These are phyloP conservation scores for Aspergillus pseudonomiae DNA, from an alignment of 2,329 filamentous ascomycete species.

Conservation along the genomic window DNA sequence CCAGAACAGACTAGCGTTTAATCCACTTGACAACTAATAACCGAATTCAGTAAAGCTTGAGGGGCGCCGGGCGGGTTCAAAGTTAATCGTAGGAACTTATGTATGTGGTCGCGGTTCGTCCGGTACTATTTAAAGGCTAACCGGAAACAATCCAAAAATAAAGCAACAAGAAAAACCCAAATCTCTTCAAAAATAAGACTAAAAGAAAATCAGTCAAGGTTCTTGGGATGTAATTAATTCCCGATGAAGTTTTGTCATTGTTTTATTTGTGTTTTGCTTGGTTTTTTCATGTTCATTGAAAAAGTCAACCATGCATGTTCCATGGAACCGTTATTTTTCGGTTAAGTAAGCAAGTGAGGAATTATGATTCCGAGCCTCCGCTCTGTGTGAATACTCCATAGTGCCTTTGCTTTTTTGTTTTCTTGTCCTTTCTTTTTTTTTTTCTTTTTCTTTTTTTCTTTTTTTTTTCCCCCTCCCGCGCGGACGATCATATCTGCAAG, in stretches of 20 bases:
- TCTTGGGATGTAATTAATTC: too few species aligned
- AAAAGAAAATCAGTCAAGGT: too few species aligned
- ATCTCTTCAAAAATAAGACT: not conserved
- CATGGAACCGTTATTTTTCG: not conserved
- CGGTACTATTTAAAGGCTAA: conserved; percentile 4
- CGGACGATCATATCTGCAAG: not conserved
- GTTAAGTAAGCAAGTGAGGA: not conserved
- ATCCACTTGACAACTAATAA: not conserved
- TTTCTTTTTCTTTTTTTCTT: not conserved
- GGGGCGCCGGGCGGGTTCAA: not conserved
- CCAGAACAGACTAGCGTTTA: not conserved
- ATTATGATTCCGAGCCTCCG: not conserved
- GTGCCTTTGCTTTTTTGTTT: not conserved
- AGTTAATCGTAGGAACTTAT: conserved; percentile 6
- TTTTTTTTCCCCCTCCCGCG: not conserved
- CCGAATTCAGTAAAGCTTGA: not conserved
- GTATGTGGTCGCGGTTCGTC: conserved; percentile 2
- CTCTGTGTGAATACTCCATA: not conserved
- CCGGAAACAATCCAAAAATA: not conserved
- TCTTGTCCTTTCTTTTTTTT: not conserved
- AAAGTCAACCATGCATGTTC: not conserved
- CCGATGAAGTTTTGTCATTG: not conserved
- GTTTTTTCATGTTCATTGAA: not conserved
- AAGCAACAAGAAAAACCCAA: not conserved
- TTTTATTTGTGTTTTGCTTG: not conserved